These are phyloP conservation scores for Xanthoconium stramineum DNA, from an alignment of 768 basidiomycete genomes.

Conservation along the genomic window DNA sequence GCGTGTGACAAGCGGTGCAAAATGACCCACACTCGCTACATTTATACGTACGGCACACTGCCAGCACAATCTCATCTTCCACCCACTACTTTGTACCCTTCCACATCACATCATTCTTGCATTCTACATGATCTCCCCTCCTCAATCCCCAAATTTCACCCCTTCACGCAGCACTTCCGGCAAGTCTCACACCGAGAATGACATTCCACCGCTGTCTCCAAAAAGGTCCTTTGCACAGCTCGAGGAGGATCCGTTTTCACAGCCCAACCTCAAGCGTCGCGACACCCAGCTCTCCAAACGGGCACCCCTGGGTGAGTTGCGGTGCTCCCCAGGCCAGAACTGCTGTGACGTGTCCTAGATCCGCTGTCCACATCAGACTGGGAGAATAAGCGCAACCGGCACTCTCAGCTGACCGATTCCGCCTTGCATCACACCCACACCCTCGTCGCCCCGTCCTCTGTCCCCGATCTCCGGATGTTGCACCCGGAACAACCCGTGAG, in stretches of 20 bases:
- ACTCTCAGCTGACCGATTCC: conserved; percentile 2
- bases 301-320: conserved; percentile 26
- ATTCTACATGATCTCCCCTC: conserved; percentile 23
- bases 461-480: conserved; percentile 13
- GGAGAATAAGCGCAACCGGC: conserved; percentile 15
- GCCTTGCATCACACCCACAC: conserved; percentile 10
- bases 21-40: conserved; percentile 18
- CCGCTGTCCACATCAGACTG: conserved; percentile 22
- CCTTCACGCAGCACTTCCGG: not conserved
- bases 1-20: conserved; percentile 28
- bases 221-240: conserved; percentile 23
- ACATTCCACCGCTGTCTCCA: conserved; percentile 13
- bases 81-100: conserved; percentile 1
- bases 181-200: conserved; percentile 8
- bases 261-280: conserved; percentile 19
- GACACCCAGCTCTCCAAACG: conserved; percentile 11
- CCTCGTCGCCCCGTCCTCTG: conserved; percentile 3
- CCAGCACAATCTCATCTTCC: conserved; percentile 12
- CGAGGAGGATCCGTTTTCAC: conserved; percentile 11
- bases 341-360: conserved; percentile 18
- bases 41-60: conserved; percentile 23
- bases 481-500: conserved; percentile 10
- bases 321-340: not conserved
- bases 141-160: conserved; percentile 6
- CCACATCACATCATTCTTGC: conserved; percentile 1